Evolutionary conservation across 352 stramenopile genomes (phyloP).

Genomic region (Aphanomyces astaci): DNA sequence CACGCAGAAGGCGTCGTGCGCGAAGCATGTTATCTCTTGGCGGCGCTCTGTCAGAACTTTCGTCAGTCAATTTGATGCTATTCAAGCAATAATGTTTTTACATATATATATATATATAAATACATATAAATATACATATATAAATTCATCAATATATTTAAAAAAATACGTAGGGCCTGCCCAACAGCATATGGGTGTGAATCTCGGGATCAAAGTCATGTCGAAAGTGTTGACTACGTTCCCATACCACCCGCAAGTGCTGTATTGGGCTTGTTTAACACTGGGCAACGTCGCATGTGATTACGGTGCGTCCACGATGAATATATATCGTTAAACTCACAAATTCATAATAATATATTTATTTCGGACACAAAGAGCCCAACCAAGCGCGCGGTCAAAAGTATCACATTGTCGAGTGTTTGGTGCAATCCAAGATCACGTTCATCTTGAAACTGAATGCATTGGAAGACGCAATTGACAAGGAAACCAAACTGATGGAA

Average conservation of each 20-base stretch:
- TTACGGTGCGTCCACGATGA: neutral
- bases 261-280: conserved; percentile 51
- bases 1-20: neutral
- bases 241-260: conserved; percentile 30
- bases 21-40: conserved; percentile 4
- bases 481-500: conserved; percentile 29
- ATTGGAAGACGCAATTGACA: conserved; percentile 38
- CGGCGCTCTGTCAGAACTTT: conserved; percentile 3
- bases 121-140: too few species aligned
- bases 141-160: too few species aligned
- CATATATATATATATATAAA: too few species aligned
- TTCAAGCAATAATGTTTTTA: neutral
- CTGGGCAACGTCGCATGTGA: conserved; percentile 45
- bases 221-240: conserved; percentile 34
- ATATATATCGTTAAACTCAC: too few species aligned
- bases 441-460: conserved; percentile 42
- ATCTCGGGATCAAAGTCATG: conserved; percentile 34
- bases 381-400: conserved; percentile 10
- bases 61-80: neutral
- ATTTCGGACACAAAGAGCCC: conserved; percentile 11
- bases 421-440: conserved; percentile 37
- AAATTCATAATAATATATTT: neutral
- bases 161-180: neutral
- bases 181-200: neutral
- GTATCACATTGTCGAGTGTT: conserved; percentile 32